Conservation (phyloP, 2,329 filamentous ascomycete genomes). For the Colletotrichum salicis region DNA sequence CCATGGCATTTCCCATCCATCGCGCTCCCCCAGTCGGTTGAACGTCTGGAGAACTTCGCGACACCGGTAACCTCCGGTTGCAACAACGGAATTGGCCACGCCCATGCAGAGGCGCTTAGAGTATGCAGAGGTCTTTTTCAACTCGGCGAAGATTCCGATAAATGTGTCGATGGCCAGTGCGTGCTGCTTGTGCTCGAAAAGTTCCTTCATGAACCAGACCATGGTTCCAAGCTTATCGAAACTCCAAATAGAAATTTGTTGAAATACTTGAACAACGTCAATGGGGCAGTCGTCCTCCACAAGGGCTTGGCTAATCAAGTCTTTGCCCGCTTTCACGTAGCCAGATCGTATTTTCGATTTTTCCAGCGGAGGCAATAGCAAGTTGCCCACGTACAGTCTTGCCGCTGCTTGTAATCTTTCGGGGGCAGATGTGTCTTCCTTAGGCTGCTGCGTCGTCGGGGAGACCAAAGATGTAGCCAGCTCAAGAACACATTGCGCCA, state of each 20-base stretch:
- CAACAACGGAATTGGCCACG: conserved; percentile 16
- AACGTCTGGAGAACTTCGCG: conserved; percentile 21
- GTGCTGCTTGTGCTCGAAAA: conserved; percentile 6
- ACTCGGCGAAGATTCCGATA: conserved; percentile 1
- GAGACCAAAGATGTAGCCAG: conserved; percentile 15
- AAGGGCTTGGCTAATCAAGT: conserved; percentile 9
- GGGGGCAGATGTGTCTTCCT: background rate
- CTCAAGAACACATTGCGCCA: conserved; percentile 16
- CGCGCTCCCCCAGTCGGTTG: conserved; percentile 10
- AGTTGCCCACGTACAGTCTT: conserved; percentile 22
- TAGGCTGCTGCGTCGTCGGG: background rate
- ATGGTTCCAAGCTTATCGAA: background rate
- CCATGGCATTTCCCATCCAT: conserved; percentile 12
- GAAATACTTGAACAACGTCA: background rate
- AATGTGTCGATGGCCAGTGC: conserved; percentile 32
- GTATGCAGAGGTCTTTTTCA: background rate
- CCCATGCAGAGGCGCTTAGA: conserved; percentile 8
- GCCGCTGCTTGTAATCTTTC: conserved; percentile 10
- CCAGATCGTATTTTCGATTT: background rate
- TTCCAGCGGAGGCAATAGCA: background rate
- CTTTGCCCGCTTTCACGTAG: conserved; percentile 20
- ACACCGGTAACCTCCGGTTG: conserved; percentile 19
- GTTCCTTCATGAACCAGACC: conserved; percentile 22
- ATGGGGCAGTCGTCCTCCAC: background rate
- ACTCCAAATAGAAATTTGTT: conserved; percentile 1